These are phyloP conservation scores for Aspergillus leporis DNA, from an alignment of 495 filamentous ascomycete genomes.

Conservation along the genomic window DNA sequence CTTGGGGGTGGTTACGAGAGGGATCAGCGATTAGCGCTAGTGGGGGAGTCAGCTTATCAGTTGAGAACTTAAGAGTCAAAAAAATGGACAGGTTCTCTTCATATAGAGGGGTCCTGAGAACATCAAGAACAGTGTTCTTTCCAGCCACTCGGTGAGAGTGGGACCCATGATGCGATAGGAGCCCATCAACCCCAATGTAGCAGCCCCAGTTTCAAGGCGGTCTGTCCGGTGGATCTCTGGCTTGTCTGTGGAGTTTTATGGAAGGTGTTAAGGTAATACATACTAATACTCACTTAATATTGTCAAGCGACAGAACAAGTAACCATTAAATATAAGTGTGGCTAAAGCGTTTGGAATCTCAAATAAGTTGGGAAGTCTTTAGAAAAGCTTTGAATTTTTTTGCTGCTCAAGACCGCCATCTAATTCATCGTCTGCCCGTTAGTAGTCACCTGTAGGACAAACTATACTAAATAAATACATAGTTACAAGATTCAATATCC, in stretches of 20 bases:
- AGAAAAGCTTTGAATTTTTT: too few relatives aligned
- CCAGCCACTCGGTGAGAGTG: not conserved
- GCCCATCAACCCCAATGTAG: not conserved
- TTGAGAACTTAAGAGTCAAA: not conserved
- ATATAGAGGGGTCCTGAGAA: not conserved
- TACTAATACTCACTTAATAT: too few relatives aligned
- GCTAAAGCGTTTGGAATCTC: too few relatives aligned
- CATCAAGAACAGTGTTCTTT: not conserved
- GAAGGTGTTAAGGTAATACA: too few relatives aligned
- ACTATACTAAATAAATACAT: too few relatives aligned
- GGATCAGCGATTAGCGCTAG: conserved; percentile 8
- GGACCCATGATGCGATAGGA: not conserved
- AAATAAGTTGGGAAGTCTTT: too few relatives aligned
- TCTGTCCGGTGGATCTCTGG: conserved; percentile 7
- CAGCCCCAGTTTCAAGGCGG: conserved; percentile 14
- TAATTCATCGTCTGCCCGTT: too few relatives aligned
- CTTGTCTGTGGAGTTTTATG: conserved; percentile 1
- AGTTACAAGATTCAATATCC: too few relatives aligned
- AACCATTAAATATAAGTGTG: too few relatives aligned
- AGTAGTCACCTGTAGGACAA: too few relatives aligned
- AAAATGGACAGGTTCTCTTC: not conserved
- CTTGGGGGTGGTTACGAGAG: conserved; percentile 5
- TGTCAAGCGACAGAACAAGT: too few relatives aligned
- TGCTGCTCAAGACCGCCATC: too few relatives aligned
- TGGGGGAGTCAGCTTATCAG: conserved; percentile 11